Conservation (phyloP, 352 stramenopile genomes). For the Pilasporangium apinafurcum region DNA sequence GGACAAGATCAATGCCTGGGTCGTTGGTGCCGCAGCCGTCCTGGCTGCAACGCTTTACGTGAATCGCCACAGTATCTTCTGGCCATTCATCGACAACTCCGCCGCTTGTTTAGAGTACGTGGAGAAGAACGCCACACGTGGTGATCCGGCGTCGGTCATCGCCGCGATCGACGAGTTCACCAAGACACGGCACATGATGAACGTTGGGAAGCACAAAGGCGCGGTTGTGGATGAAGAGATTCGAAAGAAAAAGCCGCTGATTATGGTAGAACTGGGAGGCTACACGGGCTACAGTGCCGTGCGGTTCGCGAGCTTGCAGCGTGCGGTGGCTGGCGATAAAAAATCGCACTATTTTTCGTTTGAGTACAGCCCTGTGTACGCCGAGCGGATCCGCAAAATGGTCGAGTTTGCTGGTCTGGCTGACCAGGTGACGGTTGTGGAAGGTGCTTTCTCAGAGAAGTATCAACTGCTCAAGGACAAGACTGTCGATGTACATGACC, state of each 20-base stretch:
- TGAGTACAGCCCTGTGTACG: slow-evolving; percentile 29
- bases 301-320: slow-evolving; percentile 31
- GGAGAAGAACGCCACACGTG: slow-evolving; percentile 16
- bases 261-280: slow-evolving; percentile 38
- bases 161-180: slow-evolving; percentile 25
- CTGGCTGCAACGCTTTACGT: too few species aligned
- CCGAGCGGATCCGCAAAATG: slow-evolving; percentile 22
- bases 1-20: too few species aligned
- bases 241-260: slow-evolving; percentile 15
- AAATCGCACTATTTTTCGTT: slow-evolving; percentile 39
- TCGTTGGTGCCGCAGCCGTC: too few species aligned
- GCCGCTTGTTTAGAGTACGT: slow-evolving; percentile 25
- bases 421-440: slow-evolving; percentile 24
- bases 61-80: too few species aligned
- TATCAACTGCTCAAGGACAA: slow-evolving; percentile 17
- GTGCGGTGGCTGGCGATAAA: slow-evolving; percentile 13
- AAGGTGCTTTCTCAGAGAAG: slow-evolving; percentile 21
- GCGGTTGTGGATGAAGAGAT: slow-evolving; percentile 29
- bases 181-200: slow-evolving; percentile 26
- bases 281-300: slow-evolving; percentile 43
- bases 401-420: slow-evolving; percentile 26
- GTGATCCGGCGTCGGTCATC: slow-evolving; percentile 24
- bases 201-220: slow-evolving; percentile 15
- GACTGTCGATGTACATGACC: slow-evolving; percentile 21
- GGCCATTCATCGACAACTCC: too few species aligned